Conservation (phyloP, 2,329 filamentous ascomycete genomes). For the Aspergillus vadensis region DNA sequence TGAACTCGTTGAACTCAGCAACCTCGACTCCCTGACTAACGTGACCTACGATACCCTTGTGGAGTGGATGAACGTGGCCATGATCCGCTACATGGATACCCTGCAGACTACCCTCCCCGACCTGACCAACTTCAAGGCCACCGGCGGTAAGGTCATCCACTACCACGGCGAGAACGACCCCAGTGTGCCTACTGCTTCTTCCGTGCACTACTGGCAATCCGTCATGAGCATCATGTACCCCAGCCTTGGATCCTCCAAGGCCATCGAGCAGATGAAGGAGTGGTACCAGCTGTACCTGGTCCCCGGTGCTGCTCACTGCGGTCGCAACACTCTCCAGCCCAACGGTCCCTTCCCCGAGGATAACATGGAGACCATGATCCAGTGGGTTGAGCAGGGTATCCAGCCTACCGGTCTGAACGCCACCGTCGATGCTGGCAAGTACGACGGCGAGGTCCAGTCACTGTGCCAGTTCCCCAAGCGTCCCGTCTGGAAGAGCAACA, state of each 20-base stretch:
- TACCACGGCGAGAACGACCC: constrained; percentile 60
- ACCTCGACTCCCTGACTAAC: constrained; percentile 46
- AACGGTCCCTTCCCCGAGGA: constrained; percentile 47
- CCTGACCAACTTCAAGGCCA: constrained; percentile 51
- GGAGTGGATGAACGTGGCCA: constrained; percentile 55
- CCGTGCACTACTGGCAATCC: constrained; percentile 58
- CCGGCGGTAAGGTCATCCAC: constrained; percentile 59
- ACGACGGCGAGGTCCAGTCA: constrained; percentile 33
- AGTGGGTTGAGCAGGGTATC: constrained; percentile 55
- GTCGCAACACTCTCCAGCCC: constrained; percentile 48
- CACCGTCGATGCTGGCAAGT: constrained; percentile 33
- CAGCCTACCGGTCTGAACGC: constrained; percentile 49
- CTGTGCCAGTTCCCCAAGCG: constrained; percentile 37
- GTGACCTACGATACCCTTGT: constrained; percentile 60
- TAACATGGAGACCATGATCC: constrained; percentile 50
- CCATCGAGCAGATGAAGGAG: constrained; percentile 47
- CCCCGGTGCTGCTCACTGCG: constrained; percentile 57
- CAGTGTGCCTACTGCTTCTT: constrained; percentile 56
- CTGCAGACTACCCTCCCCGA: constrained; percentile 59
- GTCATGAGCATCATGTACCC: constrained; percentile 56
- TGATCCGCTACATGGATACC: constrained; percentile 52
- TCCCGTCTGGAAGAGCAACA: constrained; percentile 33
- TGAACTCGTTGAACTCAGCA: constrained; percentile 31
- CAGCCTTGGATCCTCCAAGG: constrained; percentile 40
- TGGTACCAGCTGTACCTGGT: constrained; percentile 60